A percentile compares a stretch with the other conserved stretches of the same genome.
Evolutionary conservation across 192 early-diverging fungal species (phyloP).

Genomic region (Obelidium mucronatum): DNA sequence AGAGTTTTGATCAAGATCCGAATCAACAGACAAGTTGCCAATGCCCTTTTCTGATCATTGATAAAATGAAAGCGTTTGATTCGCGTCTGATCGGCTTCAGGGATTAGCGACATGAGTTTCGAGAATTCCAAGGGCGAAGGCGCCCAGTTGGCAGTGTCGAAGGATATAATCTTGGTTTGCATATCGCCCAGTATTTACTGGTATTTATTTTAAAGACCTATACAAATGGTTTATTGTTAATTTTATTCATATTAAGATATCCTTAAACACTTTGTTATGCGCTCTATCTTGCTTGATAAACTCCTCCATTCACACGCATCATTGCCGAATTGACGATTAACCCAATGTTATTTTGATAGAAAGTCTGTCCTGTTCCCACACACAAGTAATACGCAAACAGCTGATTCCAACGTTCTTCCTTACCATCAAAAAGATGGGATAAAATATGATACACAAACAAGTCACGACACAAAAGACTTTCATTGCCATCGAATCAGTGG

Average conservation of each 20-base stretch:
- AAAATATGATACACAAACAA: constrained; percentile 56
- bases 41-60: not conserved
- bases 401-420: constrained; percentile 20
- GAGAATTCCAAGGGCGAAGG: not conserved
- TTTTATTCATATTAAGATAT: too few relatives aligned
- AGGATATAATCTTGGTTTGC: not conserved
- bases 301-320: not conserved
- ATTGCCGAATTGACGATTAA: constrained; percentile 1
- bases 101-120: not conserved
- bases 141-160: not conserved
- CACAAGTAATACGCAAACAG: constrained; percentile 30
- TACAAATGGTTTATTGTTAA: too few relatives aligned
- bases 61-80: constrained; percentile 20
- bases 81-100: not conserved
- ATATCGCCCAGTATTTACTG: too few relatives aligned
- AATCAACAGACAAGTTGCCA: constrained; percentile 8
- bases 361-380: not conserved
- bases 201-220: too few relatives aligned
- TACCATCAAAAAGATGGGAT: constrained; percentile 35
- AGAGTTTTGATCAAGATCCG: not conserved
- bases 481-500: constrained; percentile 29
- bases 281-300: constrained; percentile 1
- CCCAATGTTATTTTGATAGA: constrained; percentile 26
- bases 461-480: constrained; percentile 48
- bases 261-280: too few relatives aligned